Conservation (phyloP, 225 moss, liverwort and hornwort species). For the Sphagnum contortum region DNA sequence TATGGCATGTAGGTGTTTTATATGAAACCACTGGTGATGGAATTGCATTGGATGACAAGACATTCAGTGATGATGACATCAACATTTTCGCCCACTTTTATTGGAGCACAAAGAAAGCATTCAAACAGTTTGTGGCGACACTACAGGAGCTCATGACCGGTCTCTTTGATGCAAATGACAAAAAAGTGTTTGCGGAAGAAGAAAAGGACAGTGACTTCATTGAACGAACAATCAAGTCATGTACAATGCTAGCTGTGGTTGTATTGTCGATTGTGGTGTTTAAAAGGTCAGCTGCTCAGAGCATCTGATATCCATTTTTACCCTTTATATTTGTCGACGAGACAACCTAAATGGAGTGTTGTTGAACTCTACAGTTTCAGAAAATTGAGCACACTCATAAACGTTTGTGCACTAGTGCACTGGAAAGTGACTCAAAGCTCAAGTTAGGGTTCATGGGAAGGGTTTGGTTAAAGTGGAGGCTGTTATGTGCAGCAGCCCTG, state of each 20-base stretch:
- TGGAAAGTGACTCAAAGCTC: no score
- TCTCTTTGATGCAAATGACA: conserved; percentile 55
- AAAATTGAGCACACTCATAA: no score
- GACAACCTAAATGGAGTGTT: conserved; percentile 1
- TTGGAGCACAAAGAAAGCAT: conserved; percentile 53
- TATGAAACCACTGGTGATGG: conserved; percentile 1
- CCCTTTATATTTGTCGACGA: conserved; percentile 46
- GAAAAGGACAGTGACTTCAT: conserved; percentile 26
- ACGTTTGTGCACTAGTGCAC: no score
- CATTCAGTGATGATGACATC: conserved; percentile 6
- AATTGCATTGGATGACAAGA: conserved; percentile 7
- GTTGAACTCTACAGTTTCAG: no score
- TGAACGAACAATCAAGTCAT: conserved; percentile 65
- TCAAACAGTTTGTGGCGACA: conserved; percentile 50
- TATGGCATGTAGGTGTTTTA: no score
- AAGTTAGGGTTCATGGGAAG: no score
- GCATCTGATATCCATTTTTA: conserved; percentile 9
- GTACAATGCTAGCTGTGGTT: conserved; percentile 76
- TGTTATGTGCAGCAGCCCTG: no score
- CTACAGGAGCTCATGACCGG: conserved; percentile 54
- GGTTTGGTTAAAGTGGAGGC: no score
- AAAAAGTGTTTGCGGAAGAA: conserved; percentile 45
- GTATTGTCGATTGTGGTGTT: conserved; percentile 78
- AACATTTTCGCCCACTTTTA: conserved; percentile 51
- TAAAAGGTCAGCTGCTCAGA: conserved; percentile 48